A percentile compares a stretch with the other conserved stretches of the same genome.
Evolutionary conservation across 495 filamentous ascomycete genomes (phyloP).

Genomic region (Xylaria acuta): DNA sequence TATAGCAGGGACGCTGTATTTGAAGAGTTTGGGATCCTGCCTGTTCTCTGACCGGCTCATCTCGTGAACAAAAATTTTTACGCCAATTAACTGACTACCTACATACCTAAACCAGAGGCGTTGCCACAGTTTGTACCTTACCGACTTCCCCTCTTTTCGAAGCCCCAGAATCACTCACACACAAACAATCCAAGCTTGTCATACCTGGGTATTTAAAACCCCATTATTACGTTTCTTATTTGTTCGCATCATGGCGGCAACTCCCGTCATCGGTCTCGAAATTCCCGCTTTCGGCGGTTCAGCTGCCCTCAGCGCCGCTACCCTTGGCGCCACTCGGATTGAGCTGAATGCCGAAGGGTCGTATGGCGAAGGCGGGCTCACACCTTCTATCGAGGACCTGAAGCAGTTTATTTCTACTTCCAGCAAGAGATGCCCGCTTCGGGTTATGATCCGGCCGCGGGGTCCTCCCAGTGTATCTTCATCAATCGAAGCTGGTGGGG

Average conservation of each 20-base stretch:
- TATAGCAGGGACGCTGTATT: neutral
- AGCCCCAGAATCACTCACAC: too few relatives aligned
- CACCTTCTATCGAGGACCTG: slow-evolving; percentile 39
- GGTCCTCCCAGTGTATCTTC: slow-evolving; percentile 30
- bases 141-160: neutral
- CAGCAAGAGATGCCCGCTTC: slow-evolving; percentile 33
- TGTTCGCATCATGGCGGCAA: neutral
- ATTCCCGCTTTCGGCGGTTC: slow-evolving; percentile 50
- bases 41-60: neutral
- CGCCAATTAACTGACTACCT: neutral
- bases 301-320: slow-evolving; percentile 32
- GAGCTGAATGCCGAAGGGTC: slow-evolving; percentile 51
- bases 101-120: too few relatives aligned
- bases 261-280: slow-evolving; percentile 42
- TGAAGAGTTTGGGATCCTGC: neutral
- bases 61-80: neutral
- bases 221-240: too few relatives aligned
- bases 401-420: slow-evolving; percentile 9
- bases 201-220: too few relatives aligned
- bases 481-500: neutral
- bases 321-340: slow-evolving; percentile 43
- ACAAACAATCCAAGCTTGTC: too few relatives aligned
- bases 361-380: slow-evolving; percentile 48
- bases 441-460: slow-evolving; percentile 56
- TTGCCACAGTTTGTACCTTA: too few relatives aligned